Conservation (phyloP, 768 basidiomycete species). For the Leccinum aurantiacum region DNA sequence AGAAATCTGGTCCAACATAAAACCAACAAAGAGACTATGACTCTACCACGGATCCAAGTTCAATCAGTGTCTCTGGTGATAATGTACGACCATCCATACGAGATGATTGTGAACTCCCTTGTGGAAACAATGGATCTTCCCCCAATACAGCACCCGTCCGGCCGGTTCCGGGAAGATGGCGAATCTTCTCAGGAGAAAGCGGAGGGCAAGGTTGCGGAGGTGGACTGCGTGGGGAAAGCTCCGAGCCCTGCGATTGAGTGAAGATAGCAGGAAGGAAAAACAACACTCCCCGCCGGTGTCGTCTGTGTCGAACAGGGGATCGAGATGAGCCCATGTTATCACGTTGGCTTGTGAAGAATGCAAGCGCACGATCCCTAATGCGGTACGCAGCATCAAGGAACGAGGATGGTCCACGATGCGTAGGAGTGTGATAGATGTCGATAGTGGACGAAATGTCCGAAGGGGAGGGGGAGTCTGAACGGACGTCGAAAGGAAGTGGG, state of each 20-base stretch:
- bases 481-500: constrained; percentile 61
- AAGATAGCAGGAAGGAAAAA: constrained; percentile 86
- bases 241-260: constrained; percentile 42
- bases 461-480: constrained; percentile 54
- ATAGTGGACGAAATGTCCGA: constrained; percentile 46
- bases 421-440: constrained; percentile 43
- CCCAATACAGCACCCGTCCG: constrained; percentile 28
- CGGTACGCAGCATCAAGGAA: constrained; percentile 54
- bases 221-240: constrained; percentile 33
- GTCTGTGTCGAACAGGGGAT: constrained; percentile 48
- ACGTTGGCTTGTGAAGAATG: constrained; percentile 45
- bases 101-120: constrained; percentile 31
- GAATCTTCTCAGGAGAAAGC: constrained; percentile 47
- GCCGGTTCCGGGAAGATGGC: constrained; percentile 37
- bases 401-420: constrained; percentile 39
- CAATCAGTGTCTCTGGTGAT: constrained; percentile 31
- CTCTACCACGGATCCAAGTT: constrained; percentile 25
- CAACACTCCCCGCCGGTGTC: constrained; percentile 58
- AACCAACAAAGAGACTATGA: constrained; percentile 21
- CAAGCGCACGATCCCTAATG: constrained; percentile 53
- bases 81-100: constrained; percentile 29
- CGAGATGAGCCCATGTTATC: constrained; percentile 40
- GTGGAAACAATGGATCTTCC: constrained; percentile 23
- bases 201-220: constrained; percentile 28
- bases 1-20: constrained; percentile 9